A percentile compares a stretch with the other conserved stretches of the same genome.
Conservation (phyloP, 176 grass and related monocot genomes). For the Otatea glauca region DNA sequence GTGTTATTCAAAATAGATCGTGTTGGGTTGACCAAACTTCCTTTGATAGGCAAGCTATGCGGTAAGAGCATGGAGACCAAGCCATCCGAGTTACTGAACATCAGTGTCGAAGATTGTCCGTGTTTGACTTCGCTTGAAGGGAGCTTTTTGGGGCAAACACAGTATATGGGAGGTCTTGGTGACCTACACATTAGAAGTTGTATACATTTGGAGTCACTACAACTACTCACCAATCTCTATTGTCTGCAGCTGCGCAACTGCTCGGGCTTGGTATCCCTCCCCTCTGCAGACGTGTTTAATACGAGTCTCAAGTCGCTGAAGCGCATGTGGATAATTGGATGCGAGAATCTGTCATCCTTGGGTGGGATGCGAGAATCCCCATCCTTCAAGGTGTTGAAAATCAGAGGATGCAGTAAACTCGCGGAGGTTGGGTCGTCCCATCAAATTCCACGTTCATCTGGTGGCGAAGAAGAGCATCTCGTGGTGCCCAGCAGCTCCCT, state of each 20-base stretch:
- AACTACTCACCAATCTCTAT: background rate
- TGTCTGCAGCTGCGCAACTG: accelerated
- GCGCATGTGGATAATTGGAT: accelerated
- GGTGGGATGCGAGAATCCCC: background rate
- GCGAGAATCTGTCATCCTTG: background rate
- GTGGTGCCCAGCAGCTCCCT: background rate
- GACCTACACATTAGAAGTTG: accelerated
- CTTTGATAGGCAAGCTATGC: background rate
- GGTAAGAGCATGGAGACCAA: no score
- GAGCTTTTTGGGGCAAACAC: constrained; percentile 19
- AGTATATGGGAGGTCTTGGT: background rate
- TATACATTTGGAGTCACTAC: background rate
- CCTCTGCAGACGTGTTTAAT: background rate
- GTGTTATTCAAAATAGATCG: accelerated
- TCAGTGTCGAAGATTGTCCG: accelerated
- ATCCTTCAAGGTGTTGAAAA: background rate
- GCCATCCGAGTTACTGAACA: background rate
- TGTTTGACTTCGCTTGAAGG: background rate
- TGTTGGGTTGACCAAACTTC: constrained; percentile 1
- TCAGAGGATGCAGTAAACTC: background rate
- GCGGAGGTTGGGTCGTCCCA: background rate
- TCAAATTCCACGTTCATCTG: background rate
- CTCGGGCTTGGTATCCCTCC: background rate
- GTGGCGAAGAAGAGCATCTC: background rate
- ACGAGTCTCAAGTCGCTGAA: background rate